Conservation (phyloP, 2,329 filamentous ascomycete genomes). For the Sordariomycetes sp. region DNA sequence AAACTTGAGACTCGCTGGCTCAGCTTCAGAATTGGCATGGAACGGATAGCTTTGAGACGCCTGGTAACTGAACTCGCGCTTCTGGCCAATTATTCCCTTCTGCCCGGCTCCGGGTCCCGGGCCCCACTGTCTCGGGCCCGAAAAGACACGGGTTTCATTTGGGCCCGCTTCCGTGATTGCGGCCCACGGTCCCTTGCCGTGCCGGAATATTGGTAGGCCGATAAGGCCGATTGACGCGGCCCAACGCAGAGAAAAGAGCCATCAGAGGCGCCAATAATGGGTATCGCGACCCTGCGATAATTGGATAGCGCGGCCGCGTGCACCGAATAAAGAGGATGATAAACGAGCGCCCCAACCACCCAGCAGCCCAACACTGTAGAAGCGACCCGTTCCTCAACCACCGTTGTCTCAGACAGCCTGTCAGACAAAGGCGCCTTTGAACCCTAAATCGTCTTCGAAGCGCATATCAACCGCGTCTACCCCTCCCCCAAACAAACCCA, state of each 20-base stretch:
- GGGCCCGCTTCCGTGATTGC: no score
- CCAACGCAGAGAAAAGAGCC: neutral
- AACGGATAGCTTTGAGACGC: no score
- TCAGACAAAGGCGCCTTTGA: neutral
- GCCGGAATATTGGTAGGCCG: no score
- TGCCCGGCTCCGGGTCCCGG: no score
- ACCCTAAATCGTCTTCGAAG: neutral
- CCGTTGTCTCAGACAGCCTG: neutral
- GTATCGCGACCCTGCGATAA: neutral
- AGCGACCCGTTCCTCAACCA: neutral
- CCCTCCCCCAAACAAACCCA: neutral
- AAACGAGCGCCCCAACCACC: no score
- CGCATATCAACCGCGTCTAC: neutral
- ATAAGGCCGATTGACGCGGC: neutral
- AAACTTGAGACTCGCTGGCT: neutral
- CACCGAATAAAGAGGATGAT: neutral
- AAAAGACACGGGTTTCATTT: no score
- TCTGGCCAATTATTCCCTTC: no score
- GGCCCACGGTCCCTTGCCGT: no score
- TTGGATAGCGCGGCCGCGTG: neutral
- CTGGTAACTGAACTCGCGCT: no score
- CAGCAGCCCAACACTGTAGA: no score
- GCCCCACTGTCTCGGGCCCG: no score
- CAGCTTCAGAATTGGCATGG: no score
- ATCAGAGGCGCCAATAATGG: neutral